Evolutionary conservation across 768 basidiomycete genomes (phyloP).

Genomic region (Calocera viscosa): DNA sequence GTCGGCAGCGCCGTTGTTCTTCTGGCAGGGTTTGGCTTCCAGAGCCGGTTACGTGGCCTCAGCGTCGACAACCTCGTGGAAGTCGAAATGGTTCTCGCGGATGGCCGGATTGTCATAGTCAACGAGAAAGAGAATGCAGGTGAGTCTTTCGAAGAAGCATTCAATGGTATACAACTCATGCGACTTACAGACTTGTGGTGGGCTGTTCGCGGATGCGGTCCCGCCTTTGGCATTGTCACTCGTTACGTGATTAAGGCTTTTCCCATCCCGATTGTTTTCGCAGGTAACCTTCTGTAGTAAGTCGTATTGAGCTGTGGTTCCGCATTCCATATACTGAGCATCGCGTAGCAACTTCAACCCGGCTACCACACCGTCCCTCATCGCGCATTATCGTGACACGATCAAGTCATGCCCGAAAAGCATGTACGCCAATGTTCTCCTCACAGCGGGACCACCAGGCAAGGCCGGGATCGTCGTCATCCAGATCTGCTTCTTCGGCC

Average conservation of each 20-base stretch:
- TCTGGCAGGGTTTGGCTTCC: slow-evolving; percentile 73
- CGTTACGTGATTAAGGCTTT: slow-evolving; percentile 83
- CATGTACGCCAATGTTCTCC: slow-evolving; percentile 77
- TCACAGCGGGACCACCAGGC: slow-evolving; percentile 78
- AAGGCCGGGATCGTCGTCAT: slow-evolving; percentile 72
- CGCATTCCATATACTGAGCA: background rate
- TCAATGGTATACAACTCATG: background rate
- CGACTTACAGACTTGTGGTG: slow-evolving; percentile 61
- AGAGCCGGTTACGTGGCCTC: slow-evolving; percentile 69
- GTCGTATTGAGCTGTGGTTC: slow-evolving; percentile 25
- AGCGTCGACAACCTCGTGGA: slow-evolving; percentile 86
- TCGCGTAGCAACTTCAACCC: slow-evolving; percentile 63
- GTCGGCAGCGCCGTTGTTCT: slow-evolving; percentile 41
- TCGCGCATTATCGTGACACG: slow-evolving; percentile 87
- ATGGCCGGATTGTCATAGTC: slow-evolving; percentile 70
- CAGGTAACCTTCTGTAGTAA: slow-evolving; percentile 85
- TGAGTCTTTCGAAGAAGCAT: slow-evolving; percentile 22
- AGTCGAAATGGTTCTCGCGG: slow-evolving; percentile 81
- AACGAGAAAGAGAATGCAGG: slow-evolving; percentile 62
- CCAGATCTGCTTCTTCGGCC: slow-evolving; percentile 81
- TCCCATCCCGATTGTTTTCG: slow-evolving; percentile 81
- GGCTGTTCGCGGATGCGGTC: slow-evolving; percentile 74
- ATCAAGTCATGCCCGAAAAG: slow-evolving; percentile 78
- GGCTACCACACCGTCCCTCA: slow-evolving; percentile 73
- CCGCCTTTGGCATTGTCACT: slow-evolving; percentile 70